Evolutionary conservation across 345 rosid genomes (phyloP).

Genomic region (Microcos paniculata): DNA sequence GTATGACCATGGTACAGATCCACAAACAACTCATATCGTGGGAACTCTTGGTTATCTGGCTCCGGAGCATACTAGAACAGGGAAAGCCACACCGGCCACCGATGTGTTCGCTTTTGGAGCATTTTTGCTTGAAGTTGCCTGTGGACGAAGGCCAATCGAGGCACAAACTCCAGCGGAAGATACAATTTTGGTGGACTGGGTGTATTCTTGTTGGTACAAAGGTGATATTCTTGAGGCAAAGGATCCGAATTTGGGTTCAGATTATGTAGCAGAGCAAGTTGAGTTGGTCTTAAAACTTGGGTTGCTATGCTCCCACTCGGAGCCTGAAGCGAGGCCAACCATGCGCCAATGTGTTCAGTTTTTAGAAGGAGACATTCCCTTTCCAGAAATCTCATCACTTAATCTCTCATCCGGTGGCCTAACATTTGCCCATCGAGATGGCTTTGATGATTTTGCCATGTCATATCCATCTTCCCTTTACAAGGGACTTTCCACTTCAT

Average conservation of each 20-base stretch:
- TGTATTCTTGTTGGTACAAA: slow-evolving; percentile 34
- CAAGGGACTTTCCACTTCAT: neutral
- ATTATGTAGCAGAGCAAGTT: slow-evolving; percentile 40
- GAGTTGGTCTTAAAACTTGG: slow-evolving; percentile 60
- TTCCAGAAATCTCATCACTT: slow-evolving; percentile 42
- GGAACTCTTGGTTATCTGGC: slow-evolving; percentile 70
- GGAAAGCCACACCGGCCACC: slow-evolving; percentile 47
- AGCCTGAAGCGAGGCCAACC: slow-evolving; percentile 48
- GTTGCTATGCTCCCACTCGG: slow-evolving; percentile 49
- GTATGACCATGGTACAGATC: slow-evolving; percentile 57
- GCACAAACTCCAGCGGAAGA: slow-evolving; percentile 20
- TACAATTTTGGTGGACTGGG: slow-evolving; percentile 44
- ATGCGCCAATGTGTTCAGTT: slow-evolving; percentile 58
- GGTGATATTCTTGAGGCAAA: slow-evolving; percentile 40
- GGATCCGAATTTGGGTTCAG: slow-evolving; percentile 41
- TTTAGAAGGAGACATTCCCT: slow-evolving; percentile 41
- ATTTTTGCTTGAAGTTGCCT: slow-evolving; percentile 58
- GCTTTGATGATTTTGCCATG: slow-evolving; percentile 38
- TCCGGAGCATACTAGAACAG: slow-evolving; percentile 54
- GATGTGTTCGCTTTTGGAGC: slow-evolving; percentile 67
- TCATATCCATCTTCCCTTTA: neutral
- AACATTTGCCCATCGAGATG: slow-evolving; percentile 31
- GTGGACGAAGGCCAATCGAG: slow-evolving; percentile 54
- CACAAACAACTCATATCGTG: slow-evolving; percentile 53
- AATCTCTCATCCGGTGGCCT: slow-evolving; percentile 35